Evolutionary conservation across 441 rosid species (phyloP), one percentile per base, ranked within the genome.

Genomic region (Oxalis stricta): DNA sequence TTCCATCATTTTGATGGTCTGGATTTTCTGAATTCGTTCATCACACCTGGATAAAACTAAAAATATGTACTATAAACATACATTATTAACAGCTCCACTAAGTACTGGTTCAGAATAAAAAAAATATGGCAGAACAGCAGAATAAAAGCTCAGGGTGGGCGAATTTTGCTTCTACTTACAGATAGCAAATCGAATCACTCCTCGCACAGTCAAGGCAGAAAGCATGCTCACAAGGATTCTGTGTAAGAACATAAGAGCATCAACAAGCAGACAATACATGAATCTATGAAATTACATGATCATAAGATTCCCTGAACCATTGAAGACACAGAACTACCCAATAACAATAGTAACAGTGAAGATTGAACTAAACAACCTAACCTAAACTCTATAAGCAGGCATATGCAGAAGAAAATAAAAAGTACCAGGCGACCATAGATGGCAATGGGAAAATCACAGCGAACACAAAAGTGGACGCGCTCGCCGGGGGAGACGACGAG

Each of bases 171-270:
- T 26, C 10, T 5, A 26, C 92, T 83, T 80, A 91, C 98, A 91
- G 76, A 64, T 91, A 91, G 71, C 96, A 85, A 13, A 71, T 71
- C 41, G 98, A 86, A 68, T 91, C 98, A 36, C 96, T 83, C 53
- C 95, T 72, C 22, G 98, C 89, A 67, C 98, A 89, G 55, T 89
- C 93, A 0, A 80, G 85, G 49, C 98, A 85, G 65, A 82, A 85
- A 32, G 82, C 87, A 64, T 89, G 98, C 61, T 83, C 98, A 44
- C 96, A 91, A 33, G 96, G 95, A 59, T 77, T 80, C 95, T 81
- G n/a, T n/a, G 73, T 80, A 70, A 60, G 53, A 48, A 34, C 10
- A 14, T 5, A 28, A 48, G 18, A 30, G 29, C 20, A 28, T 60
- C 49, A 59, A 44, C 19, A 37, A n/a, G 38, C 12, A 37, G 9